Evolutionary conservation across 805 yeast genomes (phyloP).

Genomic region (Candida anglica): DNA sequence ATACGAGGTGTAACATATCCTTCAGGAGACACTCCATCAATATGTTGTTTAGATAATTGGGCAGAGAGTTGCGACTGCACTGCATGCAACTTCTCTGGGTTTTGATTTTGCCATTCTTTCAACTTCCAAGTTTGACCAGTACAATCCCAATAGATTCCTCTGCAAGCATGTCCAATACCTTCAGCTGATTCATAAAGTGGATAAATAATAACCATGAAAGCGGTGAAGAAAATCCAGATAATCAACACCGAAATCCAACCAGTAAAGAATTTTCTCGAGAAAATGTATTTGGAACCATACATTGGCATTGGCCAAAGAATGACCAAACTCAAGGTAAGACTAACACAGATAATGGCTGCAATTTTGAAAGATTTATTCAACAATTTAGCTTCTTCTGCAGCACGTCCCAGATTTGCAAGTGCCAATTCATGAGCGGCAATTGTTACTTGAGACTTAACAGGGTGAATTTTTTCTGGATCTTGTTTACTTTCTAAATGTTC

Average conservation of each 20-base stretch:
- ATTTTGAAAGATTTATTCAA: constrained; percentile 55
- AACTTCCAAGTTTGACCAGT: constrained; percentile 73
- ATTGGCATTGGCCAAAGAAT: constrained; percentile 93
- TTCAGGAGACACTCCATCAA: constrained; percentile 21
- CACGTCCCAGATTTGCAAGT: constrained; percentile 15
- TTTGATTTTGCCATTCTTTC: constrained; percentile 66
- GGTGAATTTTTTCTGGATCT: constrained; percentile 23
- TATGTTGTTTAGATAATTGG: constrained; percentile 16
- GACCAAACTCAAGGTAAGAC: constrained; percentile 59
- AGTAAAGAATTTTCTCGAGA: constrained; percentile 72
- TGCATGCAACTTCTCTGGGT: constrained; percentile 74
- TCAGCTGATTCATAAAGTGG: constrained; percentile 75
- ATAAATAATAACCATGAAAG: constrained; percentile 57
- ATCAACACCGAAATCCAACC: constrained; percentile 86
- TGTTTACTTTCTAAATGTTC: constrained; percentile 11
- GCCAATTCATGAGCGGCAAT: constrained; percentile 38
- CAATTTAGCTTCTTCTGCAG: constrained; percentile 47
- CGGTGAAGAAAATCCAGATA: constrained; percentile 74
- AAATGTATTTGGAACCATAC: constrained; percentile 78
- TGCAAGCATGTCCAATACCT: constrained; percentile 56
- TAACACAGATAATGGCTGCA: constrained; percentile 58
- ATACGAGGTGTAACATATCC: constrained; percentile 17
- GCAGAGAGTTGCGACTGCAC: constrained; percentile 60
- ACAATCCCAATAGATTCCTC: constrained; percentile 85
- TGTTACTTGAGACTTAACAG: constrained; percentile 34